These are phyloP conservation scores for Trichosporon sp. DNA, from an alignment of 1,284 basidiomycete species.

Conservation along the genomic window DNA sequence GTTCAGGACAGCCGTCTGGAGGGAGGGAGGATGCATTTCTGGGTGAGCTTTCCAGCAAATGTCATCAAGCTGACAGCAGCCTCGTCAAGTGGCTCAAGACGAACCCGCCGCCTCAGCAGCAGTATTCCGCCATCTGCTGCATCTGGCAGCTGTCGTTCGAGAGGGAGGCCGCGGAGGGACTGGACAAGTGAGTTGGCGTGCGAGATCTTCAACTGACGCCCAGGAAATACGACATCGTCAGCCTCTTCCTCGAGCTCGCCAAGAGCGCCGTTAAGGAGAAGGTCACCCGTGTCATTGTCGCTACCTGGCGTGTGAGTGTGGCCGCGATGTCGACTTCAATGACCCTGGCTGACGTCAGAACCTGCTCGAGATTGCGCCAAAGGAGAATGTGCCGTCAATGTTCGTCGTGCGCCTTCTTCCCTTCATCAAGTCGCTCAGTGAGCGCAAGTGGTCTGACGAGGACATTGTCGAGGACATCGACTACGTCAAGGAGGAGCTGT, in stretches of 20 bases:
- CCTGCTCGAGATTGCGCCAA: slow-evolving; percentile 57
- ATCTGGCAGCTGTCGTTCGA: slow-evolving; percentile 94
- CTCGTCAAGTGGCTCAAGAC: slow-evolving; percentile 70
- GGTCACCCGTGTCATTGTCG: slow-evolving; percentile 88
- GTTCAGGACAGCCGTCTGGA: slow-evolving; percentile 57
- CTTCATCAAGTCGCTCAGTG: slow-evolving; percentile 74
- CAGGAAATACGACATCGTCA: slow-evolving; percentile 83
- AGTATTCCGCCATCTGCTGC: slow-evolving; percentile 86
- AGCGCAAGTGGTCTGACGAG: slow-evolving; percentile 89
- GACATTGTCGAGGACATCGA: slow-evolving; percentile 88
- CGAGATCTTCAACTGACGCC: background rate
- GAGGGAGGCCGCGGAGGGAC: slow-evolving; percentile 69
- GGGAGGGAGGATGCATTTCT: slow-evolving; percentile 45
- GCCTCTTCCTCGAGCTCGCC: slow-evolving; percentile 77
- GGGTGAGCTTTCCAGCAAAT: slow-evolving; percentile 32
- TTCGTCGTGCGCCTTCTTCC: slow-evolving; percentile 80
- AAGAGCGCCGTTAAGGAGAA: slow-evolving; percentile 95
- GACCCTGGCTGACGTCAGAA: slow-evolving; percentile 56
- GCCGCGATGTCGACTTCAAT: background rate
- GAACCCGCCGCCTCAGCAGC: slow-evolving; percentile 74
- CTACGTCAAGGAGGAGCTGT: slow-evolving; percentile 75
- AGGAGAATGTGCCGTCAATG: slow-evolving; percentile 84
- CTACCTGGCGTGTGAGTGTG: slow-evolving; percentile 70
- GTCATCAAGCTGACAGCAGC: slow-evolving; percentile 47
- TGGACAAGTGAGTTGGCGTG: slow-evolving; percentile 64